phyloP scores from a whole-genome alignment of 2,329 filamentous ascomycete species.

The Magnaporthales sp. region DNA sequence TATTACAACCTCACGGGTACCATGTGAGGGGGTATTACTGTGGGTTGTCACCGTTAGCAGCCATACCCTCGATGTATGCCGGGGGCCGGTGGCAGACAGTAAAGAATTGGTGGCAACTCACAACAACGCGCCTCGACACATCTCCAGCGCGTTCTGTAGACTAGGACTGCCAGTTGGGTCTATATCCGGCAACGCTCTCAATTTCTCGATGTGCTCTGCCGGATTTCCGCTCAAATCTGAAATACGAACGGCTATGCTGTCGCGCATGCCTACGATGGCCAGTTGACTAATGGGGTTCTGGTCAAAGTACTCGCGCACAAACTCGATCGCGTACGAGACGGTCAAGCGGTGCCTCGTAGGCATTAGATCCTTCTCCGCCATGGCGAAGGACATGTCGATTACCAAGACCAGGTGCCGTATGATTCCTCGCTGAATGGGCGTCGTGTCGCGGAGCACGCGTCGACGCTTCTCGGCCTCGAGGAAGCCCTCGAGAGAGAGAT shows the following conservation, averaged over 20 bases:
- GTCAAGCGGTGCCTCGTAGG: constrained; percentile 79
- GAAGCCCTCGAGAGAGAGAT: constrained; percentile 65
- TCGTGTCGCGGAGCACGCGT: constrained; percentile 84
- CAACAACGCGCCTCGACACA: constrained; percentile 88
- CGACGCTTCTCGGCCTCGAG: constrained; percentile 74
- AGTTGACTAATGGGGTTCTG: constrained; percentile 98
- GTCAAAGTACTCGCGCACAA: constrained; percentile 92
- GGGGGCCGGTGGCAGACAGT: not conserved
- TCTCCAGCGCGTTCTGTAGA: constrained; percentile 90
- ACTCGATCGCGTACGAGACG: constrained; percentile 75
- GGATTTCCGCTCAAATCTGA: constrained; percentile 90
- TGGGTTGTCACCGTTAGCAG: not conserved
- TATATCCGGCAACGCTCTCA: constrained; percentile 56
- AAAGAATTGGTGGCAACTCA: constrained; percentile 26
- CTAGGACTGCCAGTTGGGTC: constrained; percentile 70
- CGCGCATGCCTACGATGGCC: constrained; percentile 84
- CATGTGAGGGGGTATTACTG: constrained; percentile 84
- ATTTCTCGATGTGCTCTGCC: constrained; percentile 71
- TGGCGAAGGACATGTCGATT: constrained; percentile 85
- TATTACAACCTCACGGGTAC: constrained; percentile 85
- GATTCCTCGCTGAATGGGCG: constrained; percentile 89
- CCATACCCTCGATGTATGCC: not conserved
- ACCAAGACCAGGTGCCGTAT: constrained; percentile 93
- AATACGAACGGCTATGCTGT: constrained; percentile 77
- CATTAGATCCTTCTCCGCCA: constrained; percentile 90